A percentile compares a stretch with the other conserved stretches of the same genome.
Conservation (phyloP, 2,329 filamentous ascomycete genomes). For the Coniochaeta pulveracea region DNA sequence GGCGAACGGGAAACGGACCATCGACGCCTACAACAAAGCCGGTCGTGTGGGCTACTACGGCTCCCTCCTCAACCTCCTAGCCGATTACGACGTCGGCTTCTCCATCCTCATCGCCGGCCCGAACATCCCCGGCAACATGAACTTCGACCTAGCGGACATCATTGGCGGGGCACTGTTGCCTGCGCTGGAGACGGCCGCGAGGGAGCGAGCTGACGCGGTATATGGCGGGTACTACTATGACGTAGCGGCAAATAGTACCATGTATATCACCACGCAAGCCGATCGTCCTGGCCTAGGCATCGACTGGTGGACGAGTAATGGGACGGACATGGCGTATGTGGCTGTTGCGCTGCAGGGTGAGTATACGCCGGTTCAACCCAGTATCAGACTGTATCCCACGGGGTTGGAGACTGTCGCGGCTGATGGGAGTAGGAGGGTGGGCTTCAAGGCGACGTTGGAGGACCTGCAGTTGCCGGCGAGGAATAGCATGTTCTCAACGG, state of each 20-base stretch:
- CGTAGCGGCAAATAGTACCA: slow-evolving; percentile 16
- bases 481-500: slow-evolving; percentile 22
- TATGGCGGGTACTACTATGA: slow-evolving; percentile 16
- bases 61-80: slow-evolving; percentile 20
- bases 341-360: slow-evolving; percentile 14
- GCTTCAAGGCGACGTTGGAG: slow-evolving; percentile 21
- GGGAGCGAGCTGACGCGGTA: slow-evolving; percentile 14
- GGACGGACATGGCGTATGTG: slow-evolving; percentile 16
- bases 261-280: slow-evolving; percentile 17
- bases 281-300: slow-evolving; percentile 17
- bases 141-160: slow-evolving; percentile 17
- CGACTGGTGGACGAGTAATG: slow-evolving; percentile 19
- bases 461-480: slow-evolving; percentile 13
- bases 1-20: slow-evolving; percentile 6
- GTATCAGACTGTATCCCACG: slow-evolving; percentile 19
- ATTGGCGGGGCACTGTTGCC: slow-evolving; percentile 17
- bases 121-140: slow-evolving; percentile 14
- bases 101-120: slow-evolving; percentile 18
- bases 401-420: slow-evolving; percentile 14
- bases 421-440: slow-evolving; percentile 16
- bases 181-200: slow-evolving; percentile 16
- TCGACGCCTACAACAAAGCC: slow-evolving; percentile 13
- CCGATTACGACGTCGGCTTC: slow-evolving; percentile 22
- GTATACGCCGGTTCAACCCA: slow-evolving; percentile 14
- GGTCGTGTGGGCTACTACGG: slow-evolving; percentile 21